A percentile compares a stretch with the other conserved stretches of the same genome.
These are phyloP conservation scores for Dipodascopsis uninucleata DNA, from an alignment of 805 yeast species.

Conservation along the genomic window DNA sequence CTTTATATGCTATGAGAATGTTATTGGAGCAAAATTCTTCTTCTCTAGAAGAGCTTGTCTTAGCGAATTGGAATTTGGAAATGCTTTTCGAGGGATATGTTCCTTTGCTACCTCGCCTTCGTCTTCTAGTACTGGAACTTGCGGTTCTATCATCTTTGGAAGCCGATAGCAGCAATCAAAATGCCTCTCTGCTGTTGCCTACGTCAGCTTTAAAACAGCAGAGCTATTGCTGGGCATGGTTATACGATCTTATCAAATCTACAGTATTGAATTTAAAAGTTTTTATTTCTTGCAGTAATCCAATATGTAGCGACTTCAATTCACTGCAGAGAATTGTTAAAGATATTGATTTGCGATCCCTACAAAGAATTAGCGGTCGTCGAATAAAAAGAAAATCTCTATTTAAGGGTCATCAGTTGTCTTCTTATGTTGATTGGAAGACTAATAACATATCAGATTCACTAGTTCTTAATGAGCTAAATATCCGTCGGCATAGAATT, in stretches of 20 bases:
- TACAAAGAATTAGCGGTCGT: conserved; percentile 8
- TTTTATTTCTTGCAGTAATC: conserved; percentile 6
- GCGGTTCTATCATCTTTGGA: background rate
- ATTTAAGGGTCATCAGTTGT: conserved; percentile 18
- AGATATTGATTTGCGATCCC: conserved; percentile 20
- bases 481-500: conserved; percentile 16
- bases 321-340: conserved; percentile 4
- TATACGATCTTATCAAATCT: conserved; percentile 9
- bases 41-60: conserved; percentile 20
- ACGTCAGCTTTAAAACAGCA: conserved; percentile 2
- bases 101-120: conserved; percentile 17
- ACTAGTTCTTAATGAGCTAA: conserved; percentile 15
- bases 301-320: background rate
- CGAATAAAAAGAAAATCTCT: conserved; percentile 21
- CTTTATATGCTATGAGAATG: conserved; percentile 24
- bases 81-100: conserved; percentile 22
- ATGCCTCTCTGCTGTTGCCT: background rate
- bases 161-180: background rate
- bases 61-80: conserved; percentile 19
- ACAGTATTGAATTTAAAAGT: conserved; percentile 12
- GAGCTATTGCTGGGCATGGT: conserved; percentile 18
- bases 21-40: conserved; percentile 24
- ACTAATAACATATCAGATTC: conserved; percentile 3
- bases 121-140: conserved; percentile 15
- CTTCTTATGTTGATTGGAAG: conserved; percentile 18